Conservation (phyloP, 2,329 filamentous ascomycete species). For the Fusarium subglutinans region DNA sequence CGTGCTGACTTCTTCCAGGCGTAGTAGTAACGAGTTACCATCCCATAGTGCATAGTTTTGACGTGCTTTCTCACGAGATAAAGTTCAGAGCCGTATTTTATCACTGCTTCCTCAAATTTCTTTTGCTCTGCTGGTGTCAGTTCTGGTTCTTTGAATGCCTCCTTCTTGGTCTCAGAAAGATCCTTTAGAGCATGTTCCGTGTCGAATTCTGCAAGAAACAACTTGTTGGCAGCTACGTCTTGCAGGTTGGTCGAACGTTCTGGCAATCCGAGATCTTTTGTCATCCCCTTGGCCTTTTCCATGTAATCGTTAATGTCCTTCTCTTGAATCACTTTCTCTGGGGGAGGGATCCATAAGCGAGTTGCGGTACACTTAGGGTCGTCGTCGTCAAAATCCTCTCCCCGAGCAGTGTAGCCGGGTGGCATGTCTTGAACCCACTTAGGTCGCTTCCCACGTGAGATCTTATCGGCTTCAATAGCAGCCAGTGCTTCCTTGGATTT, state of each 20-base stretch:
- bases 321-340: constrained; percentile 59
- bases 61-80: constrained; percentile 85
- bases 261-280: constrained; percentile 74
- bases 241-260: constrained; percentile 85
- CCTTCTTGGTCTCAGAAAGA: constrained; percentile 73
- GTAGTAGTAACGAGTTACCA: constrained; percentile 94
- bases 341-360: constrained; percentile 81
- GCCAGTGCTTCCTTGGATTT: constrained; percentile 85
- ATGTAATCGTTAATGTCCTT: constrained; percentile 81
- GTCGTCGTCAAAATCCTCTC: constrained; percentile 77
- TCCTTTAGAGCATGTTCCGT: constrained; percentile 74
- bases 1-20: constrained; percentile 95
- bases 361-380: constrained; percentile 80
- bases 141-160: constrained; percentile 85
- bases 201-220: constrained; percentile 78
- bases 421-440: constrained; percentile 96
- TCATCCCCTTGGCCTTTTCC: constrained; percentile 70
- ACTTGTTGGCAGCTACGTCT: constrained; percentile 80
- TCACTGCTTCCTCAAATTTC: constrained; percentile 90
- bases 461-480: constrained; percentile 82
- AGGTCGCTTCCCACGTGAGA: constrained; percentile 80
- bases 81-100: constrained; percentile 91
- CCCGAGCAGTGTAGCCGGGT: constrained; percentile 82
- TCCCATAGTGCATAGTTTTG: constrained; percentile 79
- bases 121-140: constrained; percentile 81